These are phyloP conservation scores for Rhizomucor pusillus DNA, from an alignment of 371 early-diverging fungal genomes.

Conservation along the genomic window DNA sequence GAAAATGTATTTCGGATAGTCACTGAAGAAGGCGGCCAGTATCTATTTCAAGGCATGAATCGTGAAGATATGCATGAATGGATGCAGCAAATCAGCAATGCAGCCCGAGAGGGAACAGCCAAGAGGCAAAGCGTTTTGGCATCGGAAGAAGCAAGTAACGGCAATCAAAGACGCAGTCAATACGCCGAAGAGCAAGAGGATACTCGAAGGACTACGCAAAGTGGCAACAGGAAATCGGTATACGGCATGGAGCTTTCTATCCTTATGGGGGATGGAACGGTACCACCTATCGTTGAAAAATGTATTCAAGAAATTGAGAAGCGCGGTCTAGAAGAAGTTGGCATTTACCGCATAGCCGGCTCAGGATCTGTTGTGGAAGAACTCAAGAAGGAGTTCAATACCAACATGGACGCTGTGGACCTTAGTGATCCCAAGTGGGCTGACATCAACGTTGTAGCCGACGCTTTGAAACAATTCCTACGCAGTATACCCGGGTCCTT, in stretches of 20 bases:
- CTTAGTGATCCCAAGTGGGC: constrained; percentile 67
- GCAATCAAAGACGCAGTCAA: neutral
- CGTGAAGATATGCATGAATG: constrained; percentile 76
- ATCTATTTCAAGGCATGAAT: constrained; percentile 70
- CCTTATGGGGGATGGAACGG: constrained; percentile 58
- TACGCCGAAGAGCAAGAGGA: neutral
- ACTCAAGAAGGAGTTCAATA: constrained; percentile 62
- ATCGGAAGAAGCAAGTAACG: constrained; percentile 19
- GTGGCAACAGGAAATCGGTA: constrained; percentile 25
- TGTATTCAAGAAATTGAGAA: constrained; percentile 77
- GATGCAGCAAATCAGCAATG: constrained; percentile 69
- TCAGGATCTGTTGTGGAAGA: constrained; percentile 63
- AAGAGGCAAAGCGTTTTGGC: constrained; percentile 54
- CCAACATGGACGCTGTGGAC: constrained; percentile 52
- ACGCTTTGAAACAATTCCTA: constrained; percentile 90
- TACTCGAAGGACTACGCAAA: neutral
- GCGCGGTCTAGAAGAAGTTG: constrained; percentile 81
- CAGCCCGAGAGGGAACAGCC: constrained; percentile 74
- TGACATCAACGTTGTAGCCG: constrained; percentile 86
- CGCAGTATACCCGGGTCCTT: constrained; percentile 93
- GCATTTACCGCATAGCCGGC: constrained; percentile 82
- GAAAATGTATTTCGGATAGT: constrained; percentile 80
- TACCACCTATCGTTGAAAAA: constrained; percentile 64
- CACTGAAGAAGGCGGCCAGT: constrained; percentile 84
- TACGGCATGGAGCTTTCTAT: constrained; percentile 65